Conservation (phyloP, 495 filamentous ascomycete species). For the Rhypophila decipiens region DNA sequence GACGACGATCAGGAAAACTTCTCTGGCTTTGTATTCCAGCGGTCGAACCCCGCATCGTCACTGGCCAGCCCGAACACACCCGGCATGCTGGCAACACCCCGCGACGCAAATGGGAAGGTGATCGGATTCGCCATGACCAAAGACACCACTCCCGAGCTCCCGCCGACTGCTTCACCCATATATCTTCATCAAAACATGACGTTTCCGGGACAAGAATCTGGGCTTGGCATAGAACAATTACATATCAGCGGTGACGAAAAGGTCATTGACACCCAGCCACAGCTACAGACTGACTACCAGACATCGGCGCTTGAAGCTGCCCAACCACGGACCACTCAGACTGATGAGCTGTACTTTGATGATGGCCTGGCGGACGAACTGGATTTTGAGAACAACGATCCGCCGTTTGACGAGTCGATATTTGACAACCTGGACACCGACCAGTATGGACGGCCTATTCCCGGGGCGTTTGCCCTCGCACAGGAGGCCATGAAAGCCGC, state of each 20-base stretch:
- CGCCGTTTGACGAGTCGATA: slow-evolving; percentile 68
- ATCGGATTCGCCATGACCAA: slow-evolving; percentile 47
- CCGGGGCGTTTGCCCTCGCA: slow-evolving; percentile 40
- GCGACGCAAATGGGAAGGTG: slow-evolving; percentile 42
- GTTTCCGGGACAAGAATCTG: slow-evolving; percentile 10
- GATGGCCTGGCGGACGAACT: slow-evolving; percentile 58
- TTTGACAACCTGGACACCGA: slow-evolving; percentile 64
- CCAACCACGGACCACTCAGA: slow-evolving; percentile 17
- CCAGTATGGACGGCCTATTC: slow-evolving; percentile 46
- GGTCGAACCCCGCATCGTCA: slow-evolving; percentile 43
- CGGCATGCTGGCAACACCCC: slow-evolving; percentile 43
- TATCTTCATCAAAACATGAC: slow-evolving; percentile 2
- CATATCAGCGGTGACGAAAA: slow-evolving; percentile 5
- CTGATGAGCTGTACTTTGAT: slow-evolving; percentile 79
- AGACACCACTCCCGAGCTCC: slow-evolving; percentile 24
- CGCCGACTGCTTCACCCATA: slow-evolving; percentile 11
- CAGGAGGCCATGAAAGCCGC: slow-evolving; percentile 28
- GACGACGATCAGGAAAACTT: slow-evolving; percentile 49
- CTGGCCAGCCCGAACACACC: slow-evolving; percentile 41
- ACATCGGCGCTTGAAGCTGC: slow-evolving; percentile 17
- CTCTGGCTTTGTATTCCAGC: slow-evolving; percentile 46
- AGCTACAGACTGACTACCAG: slow-evolving; percentile 7
- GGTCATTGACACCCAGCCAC: no score
- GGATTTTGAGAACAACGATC: slow-evolving; percentile 43
- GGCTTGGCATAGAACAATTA: slow-evolving; percentile 31